phyloP scores from a whole-genome alignment of 2,329 filamentous ascomycete genomes.

The Colletotrichum sp. region DNA sequence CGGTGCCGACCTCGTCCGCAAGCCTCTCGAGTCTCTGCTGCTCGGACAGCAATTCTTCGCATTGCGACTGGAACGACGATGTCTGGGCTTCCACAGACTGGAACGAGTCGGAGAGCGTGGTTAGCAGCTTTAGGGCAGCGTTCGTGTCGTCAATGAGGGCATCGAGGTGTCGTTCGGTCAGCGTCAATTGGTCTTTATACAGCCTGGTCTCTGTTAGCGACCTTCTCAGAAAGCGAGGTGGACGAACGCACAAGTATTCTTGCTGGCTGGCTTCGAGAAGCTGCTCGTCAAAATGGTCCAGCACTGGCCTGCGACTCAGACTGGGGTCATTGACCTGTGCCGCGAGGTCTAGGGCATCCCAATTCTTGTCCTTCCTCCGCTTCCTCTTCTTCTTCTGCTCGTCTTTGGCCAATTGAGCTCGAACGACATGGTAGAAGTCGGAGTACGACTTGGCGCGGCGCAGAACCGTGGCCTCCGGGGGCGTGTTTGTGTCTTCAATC shows the following conservation, averaged over 20 bases:
- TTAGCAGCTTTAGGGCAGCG: conserved; percentile 76
- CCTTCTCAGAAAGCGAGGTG: neutral
- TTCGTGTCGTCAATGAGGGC: conserved; percentile 79
- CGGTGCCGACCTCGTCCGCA: conserved; percentile 84
- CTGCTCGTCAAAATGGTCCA: conserved; percentile 69
- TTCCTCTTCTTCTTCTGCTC: conserved; percentile 40
- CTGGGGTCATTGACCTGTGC: conserved; percentile 24
- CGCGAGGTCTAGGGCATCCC: conserved; percentile 54
- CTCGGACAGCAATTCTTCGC: conserved; percentile 83
- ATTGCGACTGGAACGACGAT: conserved; percentile 90
- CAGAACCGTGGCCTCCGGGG: conserved; percentile 69
- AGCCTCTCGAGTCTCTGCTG: conserved; percentile 80
- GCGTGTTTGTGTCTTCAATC: conserved; percentile 57
- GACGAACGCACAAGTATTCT: conserved; percentile 79
- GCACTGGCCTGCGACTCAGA: conserved; percentile 14
- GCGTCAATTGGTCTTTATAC: conserved; percentile 80
- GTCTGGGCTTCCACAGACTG: conserved; percentile 88
- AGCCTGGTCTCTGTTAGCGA: conserved; percentile 49
- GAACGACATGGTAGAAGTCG: conserved; percentile 73
- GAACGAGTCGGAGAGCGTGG: conserved; percentile 84
- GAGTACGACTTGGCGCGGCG: conserved; percentile 79
- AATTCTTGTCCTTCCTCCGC: conserved; percentile 48
- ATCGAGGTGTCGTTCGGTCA: conserved; percentile 84
- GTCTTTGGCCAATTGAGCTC: conserved; percentile 61
- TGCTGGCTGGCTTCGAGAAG: conserved; percentile 84